Evolutionary conservation across 2,329 filamentous ascomycete genomes (phyloP), one percentile per base, ranked within the genome.

Genomic region (Fusarium continuum): DNA sequence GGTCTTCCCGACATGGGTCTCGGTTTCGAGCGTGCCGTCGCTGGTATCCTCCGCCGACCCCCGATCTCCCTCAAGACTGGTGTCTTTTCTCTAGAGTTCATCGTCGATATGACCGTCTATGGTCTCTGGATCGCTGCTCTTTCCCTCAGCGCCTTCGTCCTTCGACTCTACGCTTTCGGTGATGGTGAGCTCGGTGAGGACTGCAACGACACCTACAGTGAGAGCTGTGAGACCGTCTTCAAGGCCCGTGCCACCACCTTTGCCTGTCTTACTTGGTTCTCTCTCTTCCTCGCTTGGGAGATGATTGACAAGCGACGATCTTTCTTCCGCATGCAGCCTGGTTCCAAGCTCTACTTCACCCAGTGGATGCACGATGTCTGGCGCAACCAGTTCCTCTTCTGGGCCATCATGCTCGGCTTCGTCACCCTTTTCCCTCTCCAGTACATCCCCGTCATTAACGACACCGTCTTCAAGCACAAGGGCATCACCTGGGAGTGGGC

Each of bases 201-300:
- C 43, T 91, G 89, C 74, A 91, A 91, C 77, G 80, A 84, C 38
- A 65, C 65, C 10, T 87, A 87, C 72, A 79, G 74, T 36, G 70
- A 78, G 1, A 71, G 74, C 6, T 91, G 89, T 72, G 82, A 87
- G 23, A 82, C 82, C 0, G 87, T 91, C 7, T 91, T 89, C 81
- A 86, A 87, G 16, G 90, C 89, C 1, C 86, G 90, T 13, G 88
- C 88, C 1, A 91, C 90, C 0, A 89, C 87, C 5, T 92, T 92
- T 70, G 88, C 88, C 26, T 90, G 85, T 65, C 81, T 92, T 47
- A 92, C 89, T 0, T 92, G 90, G 89, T 89, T 89, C 67, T 88
- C 89, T 1, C 82, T 92, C 16, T 91, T 92, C 78, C 80, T 91
- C 6, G 90, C 91, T 0, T 93, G 90, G 90, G 89, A 93, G 74